phyloP scores from a whole-genome alignment of 495 filamentous ascomycete species.

The Evernia prunastri region DNA sequence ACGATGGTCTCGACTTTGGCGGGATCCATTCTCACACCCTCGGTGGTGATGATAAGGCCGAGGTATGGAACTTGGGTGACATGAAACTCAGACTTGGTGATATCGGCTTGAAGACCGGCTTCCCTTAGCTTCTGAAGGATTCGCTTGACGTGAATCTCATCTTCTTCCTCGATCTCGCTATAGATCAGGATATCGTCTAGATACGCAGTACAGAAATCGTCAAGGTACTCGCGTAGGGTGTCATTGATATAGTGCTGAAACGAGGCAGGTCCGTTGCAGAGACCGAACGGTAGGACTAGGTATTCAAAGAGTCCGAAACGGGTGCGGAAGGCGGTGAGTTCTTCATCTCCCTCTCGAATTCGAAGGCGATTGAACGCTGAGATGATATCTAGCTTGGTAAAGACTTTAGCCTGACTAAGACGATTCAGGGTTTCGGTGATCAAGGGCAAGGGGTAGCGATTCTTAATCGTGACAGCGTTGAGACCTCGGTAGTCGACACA shows the following conservation, averaged over 20 bases:
- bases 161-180: too few relatives aligned
- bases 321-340: constrained; percentile 34
- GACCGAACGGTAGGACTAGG: constrained; percentile 29
- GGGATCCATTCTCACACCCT: too few relatives aligned
- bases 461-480: constrained; percentile 39
- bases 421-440: constrained; percentile 35
- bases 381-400: constrained; percentile 41
- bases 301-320: constrained; percentile 29
- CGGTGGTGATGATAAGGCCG: too few relatives aligned
- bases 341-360: constrained; percentile 31
- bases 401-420: constrained; percentile 25
- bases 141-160: too few relatives aligned
- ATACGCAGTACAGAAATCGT: neutral
- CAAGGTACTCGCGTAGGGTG: constrained; percentile 10
- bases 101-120: too few relatives aligned
- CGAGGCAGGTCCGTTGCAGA: constrained; percentile 24
- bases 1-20: too few relatives aligned
- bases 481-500: constrained; percentile 38
- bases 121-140: too few relatives aligned
- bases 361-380: constrained; percentile 9
- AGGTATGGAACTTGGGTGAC: too few relatives aligned
- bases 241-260: constrained; percentile 33
- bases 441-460: constrained; percentile 39
- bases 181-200: constrained; percentile 26
- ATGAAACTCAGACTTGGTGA: too few relatives aligned